These are phyloP conservation scores for Knoxia roxburghii DNA, from an alignment of 257 asterid species.

Conservation along the genomic window DNA sequence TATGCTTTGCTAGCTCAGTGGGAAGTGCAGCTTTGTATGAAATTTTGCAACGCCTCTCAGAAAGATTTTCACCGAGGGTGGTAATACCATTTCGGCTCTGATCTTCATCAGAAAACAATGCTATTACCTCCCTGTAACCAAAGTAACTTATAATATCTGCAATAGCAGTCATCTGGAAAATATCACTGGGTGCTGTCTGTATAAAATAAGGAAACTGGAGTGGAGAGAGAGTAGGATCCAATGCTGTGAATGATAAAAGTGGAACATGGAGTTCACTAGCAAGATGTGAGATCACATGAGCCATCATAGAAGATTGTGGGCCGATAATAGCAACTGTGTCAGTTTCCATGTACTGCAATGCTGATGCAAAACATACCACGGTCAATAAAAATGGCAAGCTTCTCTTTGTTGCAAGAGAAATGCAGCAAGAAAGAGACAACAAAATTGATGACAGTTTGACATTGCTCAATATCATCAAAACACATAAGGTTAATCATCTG, in stretches of 20 bases:
- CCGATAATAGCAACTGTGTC: slow-evolving; percentile 74
- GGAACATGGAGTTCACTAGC: slow-evolving; percentile 85
- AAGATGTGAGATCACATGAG: slow-evolving; percentile 73
- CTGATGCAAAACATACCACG: slow-evolving; percentile 21
- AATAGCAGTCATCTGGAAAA: slow-evolving; percentile 66
- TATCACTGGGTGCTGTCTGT: slow-evolving; percentile 73
- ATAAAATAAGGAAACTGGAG: slow-evolving; percentile 82
- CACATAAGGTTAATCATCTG: neutral
- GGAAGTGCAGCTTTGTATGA: slow-evolving; percentile 60
- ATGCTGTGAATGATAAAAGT: slow-evolving; percentile 72
- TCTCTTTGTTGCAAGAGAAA: neutral
- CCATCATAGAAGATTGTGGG: slow-evolving; percentile 78
- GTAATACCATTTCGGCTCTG: slow-evolving; percentile 55
- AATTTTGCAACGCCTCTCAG: slow-evolving; percentile 53
- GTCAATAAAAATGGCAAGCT: neutral
- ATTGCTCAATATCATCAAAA: neutral
- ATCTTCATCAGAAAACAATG: slow-evolving; percentile 63
- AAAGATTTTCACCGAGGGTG: slow-evolving; percentile 55
- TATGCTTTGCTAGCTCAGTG: slow-evolving; percentile 36
- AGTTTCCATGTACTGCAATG: slow-evolving; percentile 67
- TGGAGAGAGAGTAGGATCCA: slow-evolving; percentile 67
- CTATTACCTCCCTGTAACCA: slow-evolving; percentile 52
- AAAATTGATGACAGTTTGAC: neutral
- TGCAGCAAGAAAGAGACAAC: neutral
- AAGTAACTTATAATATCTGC: slow-evolving; percentile 61